Conservation (phyloP, 257 asterid species). For the Rauvolfia tetraphylla region DNA sequence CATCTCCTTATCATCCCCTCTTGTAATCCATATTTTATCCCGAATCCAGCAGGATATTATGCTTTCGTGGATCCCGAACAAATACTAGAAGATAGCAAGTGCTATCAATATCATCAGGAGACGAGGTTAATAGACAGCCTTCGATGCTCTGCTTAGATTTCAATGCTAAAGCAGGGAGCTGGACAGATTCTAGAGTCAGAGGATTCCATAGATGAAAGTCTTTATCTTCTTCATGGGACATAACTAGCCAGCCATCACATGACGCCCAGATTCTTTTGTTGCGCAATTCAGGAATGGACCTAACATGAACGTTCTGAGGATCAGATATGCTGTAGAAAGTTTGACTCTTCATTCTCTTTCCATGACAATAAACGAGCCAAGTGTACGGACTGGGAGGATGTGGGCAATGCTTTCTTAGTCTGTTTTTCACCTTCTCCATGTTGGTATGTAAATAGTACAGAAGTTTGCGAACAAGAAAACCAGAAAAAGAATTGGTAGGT, state of each 20-base stretch:
- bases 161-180: neutral
- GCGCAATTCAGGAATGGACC: too few relatives aligned
- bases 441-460: too few relatives aligned
- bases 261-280: too few relatives aligned
- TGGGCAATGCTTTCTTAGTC: too few relatives aligned
- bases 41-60: neutral
- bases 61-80: neutral
- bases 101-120: neutral
- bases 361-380: too few relatives aligned
- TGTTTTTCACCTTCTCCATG: too few relatives aligned
- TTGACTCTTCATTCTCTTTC: too few relatives aligned
- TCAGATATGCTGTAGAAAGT: neutral
- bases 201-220: constrained; percentile 5
- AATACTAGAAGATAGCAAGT: too few relatives aligned
- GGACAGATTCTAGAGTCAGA: neutral
- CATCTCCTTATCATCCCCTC: neutral
- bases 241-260: constrained; percentile 6
- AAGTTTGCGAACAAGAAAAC: too few relatives aligned
- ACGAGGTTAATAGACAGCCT: neutral
- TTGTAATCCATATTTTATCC: neutral
- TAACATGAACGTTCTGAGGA: too few relatives aligned
- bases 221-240: neutral
- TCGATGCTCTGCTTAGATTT: neutral
- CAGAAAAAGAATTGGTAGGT: too few relatives aligned
- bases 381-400: too few relatives aligned